phyloP scores from a whole-genome alignment of 805 yeast species.

The Myxozyma kluyveri region DNA sequence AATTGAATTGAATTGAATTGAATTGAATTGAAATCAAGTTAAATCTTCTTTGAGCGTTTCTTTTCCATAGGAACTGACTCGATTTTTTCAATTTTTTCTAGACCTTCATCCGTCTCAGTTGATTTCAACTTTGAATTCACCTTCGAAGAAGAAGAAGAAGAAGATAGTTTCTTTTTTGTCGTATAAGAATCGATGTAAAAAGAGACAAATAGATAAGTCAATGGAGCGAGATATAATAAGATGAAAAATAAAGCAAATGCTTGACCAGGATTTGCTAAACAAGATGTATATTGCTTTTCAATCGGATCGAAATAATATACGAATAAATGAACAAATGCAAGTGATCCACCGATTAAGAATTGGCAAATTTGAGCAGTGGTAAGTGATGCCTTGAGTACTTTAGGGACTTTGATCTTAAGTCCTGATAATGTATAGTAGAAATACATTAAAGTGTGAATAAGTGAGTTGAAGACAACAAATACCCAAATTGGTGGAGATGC shows the following conservation, averaged over 20 bases:
- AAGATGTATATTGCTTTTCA: constrained; percentile 45
- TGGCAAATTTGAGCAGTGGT: constrained; percentile 69
- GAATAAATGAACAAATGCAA: constrained; percentile 64
- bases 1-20: too few species aligned
- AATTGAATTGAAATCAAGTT: too few species aligned
- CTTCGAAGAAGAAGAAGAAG: too few species aligned
- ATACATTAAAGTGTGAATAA: constrained; percentile 74
- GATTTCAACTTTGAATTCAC: too few species aligned
- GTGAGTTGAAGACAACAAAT: constrained; percentile 75
- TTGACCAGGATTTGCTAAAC: constrained; percentile 58
- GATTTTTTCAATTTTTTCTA: not conserved
- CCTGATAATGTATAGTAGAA: constrained; percentile 63
- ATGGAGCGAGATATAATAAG: constrained; percentile 62
- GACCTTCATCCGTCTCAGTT: too few species aligned
- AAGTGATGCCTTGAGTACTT: constrained; percentile 53
- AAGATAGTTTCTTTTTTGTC: too few species aligned
- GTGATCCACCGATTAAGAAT: constrained; percentile 64
- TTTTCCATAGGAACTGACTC: too few species aligned
- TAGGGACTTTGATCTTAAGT: constrained; percentile 57
- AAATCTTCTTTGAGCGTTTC: too few species aligned
- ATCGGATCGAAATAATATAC: constrained; percentile 54
- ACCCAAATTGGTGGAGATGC: constrained; percentile 77
- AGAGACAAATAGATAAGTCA: constrained; percentile 24
- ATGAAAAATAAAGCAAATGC: constrained; percentile 61
- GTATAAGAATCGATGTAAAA: constrained; percentile 29